phyloP scores from a whole-genome alignment of 2,329 filamentous ascomycete species.

The Epichloe gansuensis region DNA sequence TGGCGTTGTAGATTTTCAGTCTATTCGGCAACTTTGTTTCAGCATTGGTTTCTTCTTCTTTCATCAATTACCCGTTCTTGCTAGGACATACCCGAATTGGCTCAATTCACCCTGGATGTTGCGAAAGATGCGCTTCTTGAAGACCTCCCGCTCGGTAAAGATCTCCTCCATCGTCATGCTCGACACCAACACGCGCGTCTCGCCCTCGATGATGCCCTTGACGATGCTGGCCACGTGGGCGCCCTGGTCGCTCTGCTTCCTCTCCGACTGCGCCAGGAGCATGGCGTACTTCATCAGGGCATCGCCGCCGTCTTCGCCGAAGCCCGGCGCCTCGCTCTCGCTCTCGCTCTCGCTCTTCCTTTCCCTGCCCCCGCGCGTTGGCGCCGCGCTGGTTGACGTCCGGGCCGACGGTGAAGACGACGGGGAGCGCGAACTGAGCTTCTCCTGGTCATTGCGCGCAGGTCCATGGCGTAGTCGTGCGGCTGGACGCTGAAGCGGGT shows the following conservation, averaged over 20 bases:
- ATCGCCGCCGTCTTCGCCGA: constrained; percentile 42
- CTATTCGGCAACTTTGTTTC: constrained; percentile 18
- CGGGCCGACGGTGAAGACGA: constrained; percentile 78
- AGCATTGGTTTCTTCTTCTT: neutral
- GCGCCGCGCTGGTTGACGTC: constrained; percentile 51
- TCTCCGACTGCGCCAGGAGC: constrained; percentile 56
- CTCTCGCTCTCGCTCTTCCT: neutral
- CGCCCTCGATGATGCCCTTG: constrained; percentile 82
- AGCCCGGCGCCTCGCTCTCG: constrained; percentile 11
- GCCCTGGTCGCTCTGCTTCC: constrained; percentile 27
- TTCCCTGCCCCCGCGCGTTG: constrained; percentile 17
- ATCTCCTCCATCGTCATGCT: constrained; percentile 93
- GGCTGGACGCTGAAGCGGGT: constrained; percentile 54
- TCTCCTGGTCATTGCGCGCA: constrained; percentile 86
- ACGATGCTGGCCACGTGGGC: constrained; percentile 72
- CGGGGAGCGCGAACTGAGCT: constrained; percentile 73
- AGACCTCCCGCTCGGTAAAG: constrained; percentile 63
- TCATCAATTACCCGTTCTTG: neutral
- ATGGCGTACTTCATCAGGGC: constrained; percentile 73
- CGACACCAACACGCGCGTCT: constrained; percentile 71
- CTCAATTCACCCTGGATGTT: constrained; percentile 71
- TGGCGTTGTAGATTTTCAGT: constrained; percentile 57
- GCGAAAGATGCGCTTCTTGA: constrained; percentile 62
- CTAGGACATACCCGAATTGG: constrained; percentile 43
- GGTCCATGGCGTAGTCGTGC: constrained; percentile 70